Evolutionary conservation across 2,329 filamentous ascomycete species (phyloP).

Genomic region (Neurospora crassa): DNA sequence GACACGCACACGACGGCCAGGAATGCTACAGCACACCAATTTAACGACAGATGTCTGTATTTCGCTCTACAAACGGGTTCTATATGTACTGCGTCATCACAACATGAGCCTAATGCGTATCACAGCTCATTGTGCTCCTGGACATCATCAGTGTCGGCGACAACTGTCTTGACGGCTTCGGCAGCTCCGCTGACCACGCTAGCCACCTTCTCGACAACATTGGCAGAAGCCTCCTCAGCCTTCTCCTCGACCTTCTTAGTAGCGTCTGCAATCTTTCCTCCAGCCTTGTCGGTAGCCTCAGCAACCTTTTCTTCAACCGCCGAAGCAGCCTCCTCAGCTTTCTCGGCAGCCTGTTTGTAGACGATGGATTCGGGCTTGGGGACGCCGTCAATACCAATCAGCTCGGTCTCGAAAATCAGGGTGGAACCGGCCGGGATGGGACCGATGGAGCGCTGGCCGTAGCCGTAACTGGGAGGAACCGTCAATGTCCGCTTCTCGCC

Average conservation of each 20-base stretch:
- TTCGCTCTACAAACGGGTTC: neutral
- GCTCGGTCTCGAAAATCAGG: conserved; percentile 83
- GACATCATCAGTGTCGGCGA: conserved; percentile 44
- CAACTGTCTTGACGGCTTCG: conserved; percentile 40
- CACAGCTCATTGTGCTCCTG: conserved; percentile 54
- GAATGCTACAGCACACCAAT: neutral
- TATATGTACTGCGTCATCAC: neutral
- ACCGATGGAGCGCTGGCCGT: conserved; percentile 66
- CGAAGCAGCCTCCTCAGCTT: conserved; percentile 20
- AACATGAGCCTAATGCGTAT: conserved; percentile 3
- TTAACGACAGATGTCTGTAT: neutral
- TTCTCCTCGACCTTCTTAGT: conserved; percentile 19
- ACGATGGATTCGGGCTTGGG: conserved; percentile 37
- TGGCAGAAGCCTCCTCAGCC: conserved; percentile 27
- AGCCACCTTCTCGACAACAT: conserved; percentile 36
- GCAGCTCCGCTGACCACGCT: conserved; percentile 37
- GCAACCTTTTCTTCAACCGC: conserved; percentile 20
- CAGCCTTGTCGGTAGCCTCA: conserved; percentile 30
- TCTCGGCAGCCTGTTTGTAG: conserved; percentile 27
- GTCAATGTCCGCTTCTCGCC: conserved; percentile 85
- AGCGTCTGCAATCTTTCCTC: conserved; percentile 31
- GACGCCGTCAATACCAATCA: conserved; percentile 75
- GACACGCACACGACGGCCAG: neutral
- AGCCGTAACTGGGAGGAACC: conserved; percentile 78
- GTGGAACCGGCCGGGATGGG: conserved; percentile 78